Evolutionary conservation across 352 stramenopile species (phyloP).

Genomic region (Phytophthora nicotianae): DNA sequence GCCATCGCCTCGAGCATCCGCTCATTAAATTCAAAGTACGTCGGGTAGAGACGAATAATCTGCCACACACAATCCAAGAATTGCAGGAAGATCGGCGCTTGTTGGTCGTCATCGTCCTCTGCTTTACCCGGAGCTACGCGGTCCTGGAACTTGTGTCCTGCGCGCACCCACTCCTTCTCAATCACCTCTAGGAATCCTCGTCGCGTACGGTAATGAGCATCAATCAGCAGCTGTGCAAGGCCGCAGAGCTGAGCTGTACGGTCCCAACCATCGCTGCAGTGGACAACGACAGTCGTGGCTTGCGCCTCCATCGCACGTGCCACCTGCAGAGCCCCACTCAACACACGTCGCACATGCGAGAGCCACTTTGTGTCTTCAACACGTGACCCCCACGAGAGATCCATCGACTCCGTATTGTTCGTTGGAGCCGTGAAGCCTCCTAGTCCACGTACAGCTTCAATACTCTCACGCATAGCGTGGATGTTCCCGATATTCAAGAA

Average conservation of each 20-base stretch:
- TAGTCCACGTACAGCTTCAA: conserved; percentile 69
- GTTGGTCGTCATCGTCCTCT: conserved; percentile 76
- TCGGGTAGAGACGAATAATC: conserved; percentile 78
- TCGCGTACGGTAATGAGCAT: conserved; percentile 87
- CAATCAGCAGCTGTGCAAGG: conserved; percentile 88
- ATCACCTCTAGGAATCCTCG: conserved; percentile 81
- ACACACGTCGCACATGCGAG: conserved; percentile 66
- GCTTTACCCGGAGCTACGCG: conserved; percentile 68
- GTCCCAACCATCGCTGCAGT: conserved; percentile 94
- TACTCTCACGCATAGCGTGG: conserved; percentile 91
- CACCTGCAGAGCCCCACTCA: conserved; percentile 71
- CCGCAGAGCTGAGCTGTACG: conserved; percentile 86
- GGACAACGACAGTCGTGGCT: conserved; percentile 83
- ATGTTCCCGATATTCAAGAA: conserved; percentile 95
- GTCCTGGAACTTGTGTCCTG: conserved; percentile 91
- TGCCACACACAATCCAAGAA: conserved; percentile 92
- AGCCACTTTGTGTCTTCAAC: conserved; percentile 88
- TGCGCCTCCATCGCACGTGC: conserved; percentile 71
- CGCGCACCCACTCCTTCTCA: conserved; percentile 87
- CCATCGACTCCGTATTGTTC: conserved; percentile 53
- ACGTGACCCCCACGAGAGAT: conserved; percentile 63
- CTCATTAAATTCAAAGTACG: conserved; percentile 87
- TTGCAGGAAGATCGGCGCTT: conserved; percentile 89
- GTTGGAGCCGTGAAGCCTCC: conserved; percentile 40
- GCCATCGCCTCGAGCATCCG: conserved; percentile 71